Evolutionary conservation across 345 rosid genomes (phyloP), one percentile per base, ranked within the genome.

Genomic region (Viola odorata): DNA sequence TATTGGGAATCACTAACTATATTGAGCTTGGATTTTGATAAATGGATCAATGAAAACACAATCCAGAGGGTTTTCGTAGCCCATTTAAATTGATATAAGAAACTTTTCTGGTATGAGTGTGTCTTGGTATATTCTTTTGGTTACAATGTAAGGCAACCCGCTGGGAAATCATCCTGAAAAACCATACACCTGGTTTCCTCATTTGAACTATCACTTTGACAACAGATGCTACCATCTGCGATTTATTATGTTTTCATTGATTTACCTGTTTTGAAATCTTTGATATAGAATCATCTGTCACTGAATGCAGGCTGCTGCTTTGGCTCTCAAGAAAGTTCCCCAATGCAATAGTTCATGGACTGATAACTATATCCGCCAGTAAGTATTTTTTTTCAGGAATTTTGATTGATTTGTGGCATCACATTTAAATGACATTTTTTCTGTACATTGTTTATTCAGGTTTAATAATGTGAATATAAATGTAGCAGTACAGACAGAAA

Each of bases 311-410:
- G 97, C 97, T 80, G 97, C 96, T 71, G 99, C 99, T 45, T 73
- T 91, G 82, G 96, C 99, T 66, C 87, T 95, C 9, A 78, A 79
- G 15, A 91, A 85, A 80, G 88, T 88, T 77, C 99, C 99, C 68
- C 95, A 80, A 70, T 91, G 99, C 82, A 95, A 91, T 68, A 86
- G 97, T 74, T 95, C 97, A 66, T 95, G 99, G 99, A 88, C 87
- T 13, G 95, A 90, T 44, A 88, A 86, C 55, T 91, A 79, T 68
- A 91, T 86, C 53, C 95, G 97, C 66, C 96, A 95, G 97, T 95
- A 75, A 85, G 96, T 81, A 57, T 57, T 45, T 60, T 60, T 45
- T 37, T 44, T 65, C 41, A 13, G 39, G 42, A 37, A n/a, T 32
- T 41, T 47, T 70, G 13, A 16, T 57, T 10, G 0, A 15, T 50